Evolutionary conservation across 176 grass and related monocot species (phyloP), one percentile per base, ranked within the genome.

Genomic region (Triticum aestivum): DNA sequence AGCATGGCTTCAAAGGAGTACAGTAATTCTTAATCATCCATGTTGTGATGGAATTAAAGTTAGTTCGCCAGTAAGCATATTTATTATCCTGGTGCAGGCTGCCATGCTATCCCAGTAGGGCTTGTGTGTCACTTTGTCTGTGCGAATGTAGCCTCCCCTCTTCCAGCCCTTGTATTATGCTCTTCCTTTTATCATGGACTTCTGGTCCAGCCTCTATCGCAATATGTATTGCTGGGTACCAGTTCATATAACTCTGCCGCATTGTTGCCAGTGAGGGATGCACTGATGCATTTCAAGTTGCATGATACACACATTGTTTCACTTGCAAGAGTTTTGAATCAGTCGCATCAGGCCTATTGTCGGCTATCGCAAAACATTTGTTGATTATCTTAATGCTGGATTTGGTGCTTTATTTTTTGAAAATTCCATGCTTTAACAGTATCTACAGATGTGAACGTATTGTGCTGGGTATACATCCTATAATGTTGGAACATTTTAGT

Each of bases 71-170:
- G 78, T 89, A 85, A 82, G 65, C 64, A 82, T 80, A 75, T 83
- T 76, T 85, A 61, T 91, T 88, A 61, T 91, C 83, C 85, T 78
- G 79, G 75, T 89, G 84, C 79, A 86, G 91, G 66, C 83, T 88
- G 52, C 54, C 79, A 89, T 86, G 84, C 80, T 91, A 78, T 87
- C 90, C 85, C 85, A 81, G 70, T 88, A 85, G 78, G 61, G 5
- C 74, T 17, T 79, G 61, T 80, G 77, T 72, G 18, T 39, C 76
- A 62, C 27, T 81, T 81, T 81, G 41, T 9, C 17, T 42, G 12
- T 63, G 58, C 1, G 45, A 61, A 5, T 63, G 58, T 63, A 42
- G 33, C 77, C 13, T 42, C 59, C 61, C n/a, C 32, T 63, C 7
- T 17, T 11, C 59, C 73, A 76, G 7, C 26, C 77, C 35, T 29